Conservation (phyloP, 345 rosid species). For the Cardamine occulta region DNA sequence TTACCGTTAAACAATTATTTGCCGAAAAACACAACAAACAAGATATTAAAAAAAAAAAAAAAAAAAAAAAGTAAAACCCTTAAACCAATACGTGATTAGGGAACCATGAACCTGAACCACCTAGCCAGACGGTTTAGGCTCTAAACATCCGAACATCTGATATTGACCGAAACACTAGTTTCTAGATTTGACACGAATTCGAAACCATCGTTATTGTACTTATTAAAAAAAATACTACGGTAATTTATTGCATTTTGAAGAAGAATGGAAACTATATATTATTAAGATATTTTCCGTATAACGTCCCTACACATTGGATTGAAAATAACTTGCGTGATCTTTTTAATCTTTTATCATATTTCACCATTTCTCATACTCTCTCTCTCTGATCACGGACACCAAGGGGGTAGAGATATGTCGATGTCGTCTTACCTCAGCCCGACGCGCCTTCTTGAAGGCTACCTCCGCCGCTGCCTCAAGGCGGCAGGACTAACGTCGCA, state of each 20-base stretch:
- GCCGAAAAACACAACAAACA: too few species aligned
- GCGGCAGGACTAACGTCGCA: conserved; percentile 63
- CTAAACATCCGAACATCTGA: too few species aligned
- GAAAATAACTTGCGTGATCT: background rate
- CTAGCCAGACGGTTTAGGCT: too few species aligned
- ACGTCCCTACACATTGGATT: background rate
- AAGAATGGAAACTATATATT: background rate
- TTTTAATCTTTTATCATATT: background rate
- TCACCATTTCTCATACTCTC: background rate
- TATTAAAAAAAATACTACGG: too few species aligned
- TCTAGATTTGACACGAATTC: too few species aligned
- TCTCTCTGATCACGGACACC: conserved; percentile 37
- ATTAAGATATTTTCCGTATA: background rate
- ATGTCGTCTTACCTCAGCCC: conserved; percentile 60
- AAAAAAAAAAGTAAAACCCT: too few species aligned
- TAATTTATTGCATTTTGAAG: background rate
- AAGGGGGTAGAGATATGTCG: conserved; percentile 36
- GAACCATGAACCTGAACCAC: too few species aligned
- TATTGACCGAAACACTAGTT: too few species aligned
- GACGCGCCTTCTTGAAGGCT: conserved; percentile 58
- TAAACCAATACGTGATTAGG: too few species aligned
- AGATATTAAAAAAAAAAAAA: too few species aligned
- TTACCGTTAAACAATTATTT: too few species aligned
- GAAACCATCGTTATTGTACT: too few species aligned
- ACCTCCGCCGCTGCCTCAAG: conserved; percentile 74